Conservation (phyloP, 139 green algal species). For the Spirogloea muscicola region DNA sequence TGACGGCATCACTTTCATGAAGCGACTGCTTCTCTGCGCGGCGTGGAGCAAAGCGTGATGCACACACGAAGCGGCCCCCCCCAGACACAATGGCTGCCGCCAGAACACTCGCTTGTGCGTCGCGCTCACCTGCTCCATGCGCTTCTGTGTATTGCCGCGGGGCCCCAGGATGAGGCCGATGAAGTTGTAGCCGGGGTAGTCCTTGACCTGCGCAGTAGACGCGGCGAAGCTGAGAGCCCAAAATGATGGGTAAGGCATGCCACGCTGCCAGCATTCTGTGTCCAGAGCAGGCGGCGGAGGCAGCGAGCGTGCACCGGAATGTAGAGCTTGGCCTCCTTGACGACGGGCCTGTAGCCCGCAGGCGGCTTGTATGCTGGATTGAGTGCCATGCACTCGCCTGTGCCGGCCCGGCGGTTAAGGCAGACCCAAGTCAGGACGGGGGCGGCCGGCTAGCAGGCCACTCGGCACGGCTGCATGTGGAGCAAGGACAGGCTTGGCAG, state of each 20-base stretch:
- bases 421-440: too few relatives aligned
- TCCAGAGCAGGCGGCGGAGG: too few relatives aligned
- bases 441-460: too few relatives aligned
- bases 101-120: background rate
- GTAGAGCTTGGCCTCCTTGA: conserved; percentile 49
- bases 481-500: too few relatives aligned
- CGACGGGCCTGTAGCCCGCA: conserved; percentile 32
- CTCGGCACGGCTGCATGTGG: too few relatives aligned
- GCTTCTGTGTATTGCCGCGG: conserved; percentile 96
- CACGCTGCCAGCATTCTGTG: background rate
- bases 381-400: conserved; percentile 39
- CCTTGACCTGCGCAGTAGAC: conserved; percentile 63
- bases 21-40: too few relatives aligned
- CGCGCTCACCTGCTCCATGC: conserved; percentile 86
- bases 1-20: too few relatives aligned
- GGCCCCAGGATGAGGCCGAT: conserved; percentile 97
- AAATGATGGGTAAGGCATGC: background rate
- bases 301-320: too few relatives aligned
- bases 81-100: background rate
- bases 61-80: background rate
- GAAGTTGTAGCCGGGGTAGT: conserved; percentile 96
- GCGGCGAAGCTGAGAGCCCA: too few relatives aligned
- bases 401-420: too few relatives aligned
- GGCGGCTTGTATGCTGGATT: conserved; percentile 45
- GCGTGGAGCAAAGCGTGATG: too few relatives aligned